phyloP scores from a whole-genome alignment of 306 rosid species.

The Vicia villosa region DNA sequence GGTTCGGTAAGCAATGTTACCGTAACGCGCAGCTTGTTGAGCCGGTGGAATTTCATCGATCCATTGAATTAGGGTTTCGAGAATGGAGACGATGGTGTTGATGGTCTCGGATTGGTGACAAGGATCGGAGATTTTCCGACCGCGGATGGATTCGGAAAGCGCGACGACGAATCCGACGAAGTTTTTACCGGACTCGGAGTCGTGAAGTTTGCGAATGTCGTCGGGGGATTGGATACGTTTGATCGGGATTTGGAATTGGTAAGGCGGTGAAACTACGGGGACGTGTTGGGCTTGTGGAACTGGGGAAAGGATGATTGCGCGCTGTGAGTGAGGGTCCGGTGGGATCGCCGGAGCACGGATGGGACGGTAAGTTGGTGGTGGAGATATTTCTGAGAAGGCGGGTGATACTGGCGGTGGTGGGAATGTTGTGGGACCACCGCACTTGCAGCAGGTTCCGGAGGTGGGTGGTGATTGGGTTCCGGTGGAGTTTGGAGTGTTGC shows the following conservation, averaged over 20 bases:
- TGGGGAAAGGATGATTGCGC: slow-evolving; percentile 82
- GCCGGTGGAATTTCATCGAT: slow-evolving; percentile 79
- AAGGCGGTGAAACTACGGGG: slow-evolving; percentile 53
- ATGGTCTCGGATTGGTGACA: slow-evolving; percentile 54
- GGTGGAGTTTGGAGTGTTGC: slow-evolving; percentile 32
- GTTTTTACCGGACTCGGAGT: slow-evolving; percentile 63
- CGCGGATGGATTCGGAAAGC: slow-evolving; percentile 76
- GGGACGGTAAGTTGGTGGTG: slow-evolving; percentile 84
- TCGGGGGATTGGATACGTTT: slow-evolving; percentile 76
- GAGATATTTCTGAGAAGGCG: slow-evolving; percentile 61
- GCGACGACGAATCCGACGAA: slow-evolving; percentile 86
- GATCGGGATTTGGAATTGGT: slow-evolving; percentile 58
- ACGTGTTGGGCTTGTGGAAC: slow-evolving; percentile 79
- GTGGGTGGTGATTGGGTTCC: slow-evolving; percentile 29
- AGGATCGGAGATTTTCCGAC: slow-evolving; percentile 64
- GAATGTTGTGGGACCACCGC: slow-evolving; percentile 73
- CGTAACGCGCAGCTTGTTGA: slow-evolving; percentile 75
- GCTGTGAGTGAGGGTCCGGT: slow-evolving; percentile 57
- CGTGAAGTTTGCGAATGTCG: slow-evolving; percentile 66
- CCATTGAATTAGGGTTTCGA: slow-evolving; percentile 69
- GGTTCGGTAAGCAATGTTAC: slow-evolving; percentile 71
- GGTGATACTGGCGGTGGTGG: slow-evolving; percentile 55
- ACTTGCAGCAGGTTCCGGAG: slow-evolving; percentile 68
- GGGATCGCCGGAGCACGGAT: slow-evolving; percentile 91
- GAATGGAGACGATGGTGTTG: slow-evolving; percentile 48